phyloP scores from a whole-genome alignment of 2,329 filamentous ascomycete species.

The Penicillium brasilianum region DNA sequence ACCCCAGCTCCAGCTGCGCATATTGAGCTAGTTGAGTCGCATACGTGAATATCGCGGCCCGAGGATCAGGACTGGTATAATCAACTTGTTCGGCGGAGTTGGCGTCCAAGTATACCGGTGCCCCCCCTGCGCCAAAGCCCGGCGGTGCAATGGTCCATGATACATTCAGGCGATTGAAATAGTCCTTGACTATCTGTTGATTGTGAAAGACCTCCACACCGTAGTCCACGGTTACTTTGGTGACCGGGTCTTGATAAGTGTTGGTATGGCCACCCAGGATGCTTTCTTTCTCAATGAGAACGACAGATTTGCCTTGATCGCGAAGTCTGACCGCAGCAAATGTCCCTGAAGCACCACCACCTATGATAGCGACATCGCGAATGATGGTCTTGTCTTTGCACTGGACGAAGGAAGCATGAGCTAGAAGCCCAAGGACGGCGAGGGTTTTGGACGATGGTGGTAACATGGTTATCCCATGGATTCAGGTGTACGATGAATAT shows the following conservation, averaged over 20 bases:
- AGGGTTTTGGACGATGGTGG: not conserved
- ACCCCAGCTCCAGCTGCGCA: constrained; percentile 17
- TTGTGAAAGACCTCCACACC: constrained; percentile 41
- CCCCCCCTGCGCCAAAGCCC: constrained; percentile 18
- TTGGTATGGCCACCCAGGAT: constrained; percentile 43
- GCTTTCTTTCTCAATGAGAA: constrained; percentile 44
- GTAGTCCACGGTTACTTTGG: constrained; percentile 37
- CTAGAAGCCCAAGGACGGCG: constrained; percentile 2
- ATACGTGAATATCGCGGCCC: constrained; percentile 10
- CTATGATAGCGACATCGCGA: constrained; percentile 25
- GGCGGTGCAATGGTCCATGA: constrained; percentile 11
- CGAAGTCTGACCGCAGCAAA: constrained; percentile 28
- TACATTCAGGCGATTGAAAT: constrained; percentile 38
- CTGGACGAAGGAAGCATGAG: constrained; percentile 19
- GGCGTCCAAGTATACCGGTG: constrained; percentile 26
- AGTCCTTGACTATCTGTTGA: constrained; percentile 37
- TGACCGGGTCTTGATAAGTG: constrained; percentile 37
- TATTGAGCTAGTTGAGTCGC: constrained; percentile 39
- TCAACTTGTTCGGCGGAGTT: constrained; percentile 30
- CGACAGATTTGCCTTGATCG: constrained; percentile 38
- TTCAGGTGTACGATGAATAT: not conserved
- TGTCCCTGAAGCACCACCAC: constrained; percentile 20
- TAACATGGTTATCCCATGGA: not conserved
- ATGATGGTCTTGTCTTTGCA: constrained; percentile 21
- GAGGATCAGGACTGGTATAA: constrained; percentile 16